phyloP scores from a whole-genome alignment of 78 protist species.

The Isochrysis galbana region DNA sequence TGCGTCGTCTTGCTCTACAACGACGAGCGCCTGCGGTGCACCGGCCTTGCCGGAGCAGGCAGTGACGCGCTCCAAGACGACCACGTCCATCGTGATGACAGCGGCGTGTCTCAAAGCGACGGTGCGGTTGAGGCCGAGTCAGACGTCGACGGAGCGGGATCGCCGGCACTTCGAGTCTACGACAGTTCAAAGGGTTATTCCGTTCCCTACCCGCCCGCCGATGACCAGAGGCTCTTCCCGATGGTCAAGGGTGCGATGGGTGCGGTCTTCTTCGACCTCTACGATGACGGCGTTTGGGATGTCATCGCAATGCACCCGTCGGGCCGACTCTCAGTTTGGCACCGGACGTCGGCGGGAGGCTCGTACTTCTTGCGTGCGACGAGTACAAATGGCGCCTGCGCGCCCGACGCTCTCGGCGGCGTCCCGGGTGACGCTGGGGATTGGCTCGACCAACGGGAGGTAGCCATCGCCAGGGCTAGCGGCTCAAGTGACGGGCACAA shows the following conservation, averaged over 20 bases:
- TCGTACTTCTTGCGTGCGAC: background rate
- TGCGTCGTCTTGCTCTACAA: background rate
- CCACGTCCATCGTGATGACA: no score
- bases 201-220: no score
- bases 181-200: no score
- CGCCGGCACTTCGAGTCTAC: no score
- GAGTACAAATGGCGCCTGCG: background rate
- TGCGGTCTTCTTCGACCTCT: background rate
- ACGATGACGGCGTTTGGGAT: background rate
- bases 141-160: no score
- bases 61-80: no score
- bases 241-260: background rate
- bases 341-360: background rate
- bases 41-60: background rate
- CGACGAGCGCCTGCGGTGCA: background rate
- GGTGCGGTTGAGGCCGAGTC: no score
- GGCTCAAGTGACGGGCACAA: background rate
- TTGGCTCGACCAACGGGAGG: no score
- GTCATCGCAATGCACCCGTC: background rate
- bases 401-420: background rate
- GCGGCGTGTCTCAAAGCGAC: no score
- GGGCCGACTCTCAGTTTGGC: background rate
- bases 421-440: background rate
- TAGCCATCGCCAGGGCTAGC: no score
- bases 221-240: background rate